Percentiles rank a stretch among this genome's conserved stretches.
These are phyloP conservation scores for Petunia secreta DNA, from an alignment of 257 asterid genomes.

Conservation along the genomic window DNA sequence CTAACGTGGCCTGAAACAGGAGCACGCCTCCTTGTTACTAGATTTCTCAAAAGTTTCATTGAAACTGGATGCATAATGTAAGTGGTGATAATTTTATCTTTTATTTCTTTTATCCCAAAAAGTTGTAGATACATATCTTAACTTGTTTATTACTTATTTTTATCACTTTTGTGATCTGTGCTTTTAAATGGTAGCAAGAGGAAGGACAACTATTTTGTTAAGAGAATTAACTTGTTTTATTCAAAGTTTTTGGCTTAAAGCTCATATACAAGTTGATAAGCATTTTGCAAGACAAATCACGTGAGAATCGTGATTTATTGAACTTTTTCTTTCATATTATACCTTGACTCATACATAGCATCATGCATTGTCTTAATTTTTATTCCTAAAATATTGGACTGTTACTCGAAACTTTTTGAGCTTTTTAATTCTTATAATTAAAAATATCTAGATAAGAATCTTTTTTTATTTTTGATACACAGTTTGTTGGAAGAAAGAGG, in stretches of 20 bases:
- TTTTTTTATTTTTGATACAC: neutral
- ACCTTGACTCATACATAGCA: no score
- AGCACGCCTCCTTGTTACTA: constrained; percentile 72
- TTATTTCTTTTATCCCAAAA: neutral
- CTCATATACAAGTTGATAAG: neutral
- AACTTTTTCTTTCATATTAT: no score
- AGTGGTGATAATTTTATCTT: constrained; percentile 35
- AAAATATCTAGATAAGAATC: no score
- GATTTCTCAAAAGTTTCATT: constrained; percentile 60
- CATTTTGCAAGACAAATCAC: neutral
- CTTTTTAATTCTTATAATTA: neutral
- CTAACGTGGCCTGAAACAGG: constrained; percentile 78
- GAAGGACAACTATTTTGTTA: neutral
- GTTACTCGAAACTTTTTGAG: neutral
- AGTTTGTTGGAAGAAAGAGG: constrained; percentile 79
- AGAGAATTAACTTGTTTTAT: neutral
- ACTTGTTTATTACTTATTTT: neutral
- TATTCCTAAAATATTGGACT: neutral
- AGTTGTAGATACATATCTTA: neutral
- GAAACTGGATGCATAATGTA: constrained; percentile 70
- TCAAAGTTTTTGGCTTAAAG: neutral
- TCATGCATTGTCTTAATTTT: no score
- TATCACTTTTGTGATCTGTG: neutral
- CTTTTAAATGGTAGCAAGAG: no score
- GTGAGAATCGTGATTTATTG: no score